Base-by-base conservation (phyloP, 2,329 filamentous ascomycete genomes). In the Ophiocordyceps sinensis region DNA sequence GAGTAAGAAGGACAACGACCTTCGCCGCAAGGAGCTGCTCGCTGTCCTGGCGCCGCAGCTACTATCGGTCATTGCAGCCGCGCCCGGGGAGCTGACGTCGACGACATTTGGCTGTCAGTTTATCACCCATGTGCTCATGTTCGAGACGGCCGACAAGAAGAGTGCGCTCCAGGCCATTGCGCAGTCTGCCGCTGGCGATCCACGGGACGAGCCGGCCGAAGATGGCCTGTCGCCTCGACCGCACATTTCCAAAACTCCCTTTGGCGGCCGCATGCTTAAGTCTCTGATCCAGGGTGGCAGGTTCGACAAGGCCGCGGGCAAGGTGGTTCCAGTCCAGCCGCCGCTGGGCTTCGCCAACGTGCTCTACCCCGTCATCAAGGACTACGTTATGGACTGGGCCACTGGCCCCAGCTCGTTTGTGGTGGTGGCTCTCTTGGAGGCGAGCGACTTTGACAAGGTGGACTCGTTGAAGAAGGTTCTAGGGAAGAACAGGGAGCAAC, bases 41-140 rank as follows among this genome's bases (percentile, higher is more conserved):
- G 75, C 78, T 44, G 72, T 78, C 11, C 65, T 94, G 26, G 87
- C 86, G 1, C 78, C 84, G 2, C 73, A 79, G 28, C 67, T 96
- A 3, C 70, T 98, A 28, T 73, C 78, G 36, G 76, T 85, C 32
- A 81, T 96, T 44, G 71, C 76, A 1, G 67, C 76, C 2, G 74
- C 79, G 21, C 75, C 87, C 1, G 64, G 68, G 3, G 75, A 81
- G 31, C 71, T 98, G 17, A 73, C 83, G 2, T 66, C 77, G 21
- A 83, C 82, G 10, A 80, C 79, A 15, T 91, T 91, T 50, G 91
- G 89, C 12, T 86, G 84, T 59, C 88, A 94, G 51, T 81, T 94
- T 55, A 73, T 96, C 40, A 72, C 79, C 0, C 86, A 95, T 54
- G 79, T 87, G 14, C 70, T 98, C 2, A 75, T 96, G 37, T 79